A percentile compares a stretch with the other conserved stretches of the same genome.
Evolutionary conservation across 2,329 filamentous ascomycete species (phyloP).

Genomic region (Shiraia bambusicola): DNA sequence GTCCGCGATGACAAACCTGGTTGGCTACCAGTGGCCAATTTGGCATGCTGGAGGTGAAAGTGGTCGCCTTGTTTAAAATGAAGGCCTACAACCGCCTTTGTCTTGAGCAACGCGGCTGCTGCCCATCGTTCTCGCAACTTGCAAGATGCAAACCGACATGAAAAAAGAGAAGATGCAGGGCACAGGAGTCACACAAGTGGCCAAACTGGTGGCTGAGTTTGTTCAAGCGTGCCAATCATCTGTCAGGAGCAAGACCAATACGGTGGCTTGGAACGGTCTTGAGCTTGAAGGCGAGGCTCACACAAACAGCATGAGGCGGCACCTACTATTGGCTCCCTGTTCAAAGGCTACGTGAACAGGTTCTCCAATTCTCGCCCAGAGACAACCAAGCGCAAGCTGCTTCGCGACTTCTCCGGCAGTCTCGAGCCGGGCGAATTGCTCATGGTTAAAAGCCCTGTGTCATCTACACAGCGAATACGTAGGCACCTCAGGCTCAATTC

Average conservation of each 20-base stretch:
- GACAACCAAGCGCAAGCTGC: conserved; percentile 3
- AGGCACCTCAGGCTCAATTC: conserved; percentile 2
- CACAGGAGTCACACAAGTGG: neutral
- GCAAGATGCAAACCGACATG: conserved; percentile 1
- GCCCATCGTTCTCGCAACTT: neutral
- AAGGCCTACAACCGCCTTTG: too few species aligned
- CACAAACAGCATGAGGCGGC: conserved; percentile 2
- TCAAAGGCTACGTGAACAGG: neutral
- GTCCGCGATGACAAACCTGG: neutral
- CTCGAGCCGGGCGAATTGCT: conserved; percentile 4
- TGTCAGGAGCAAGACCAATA: conserved; percentile 3
- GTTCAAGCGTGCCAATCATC: conserved; percentile 3
- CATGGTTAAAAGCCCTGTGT: conserved; percentile 5
- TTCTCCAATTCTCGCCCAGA: conserved; percentile 2
- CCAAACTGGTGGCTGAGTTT: conserved; percentile 3
- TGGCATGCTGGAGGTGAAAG: neutral
- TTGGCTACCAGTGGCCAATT: neutral
- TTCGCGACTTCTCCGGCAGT: conserved; percentile 1
- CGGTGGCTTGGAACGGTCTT: conserved; percentile 3
- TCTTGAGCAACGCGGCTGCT: too few species aligned
- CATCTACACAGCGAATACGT: conserved; percentile 5
- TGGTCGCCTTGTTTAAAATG: too few species aligned
- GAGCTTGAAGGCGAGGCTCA: conserved; percentile 6
- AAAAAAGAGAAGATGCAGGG: neutral
- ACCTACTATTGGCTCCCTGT: conserved; percentile 5